Evolutionary conservation across 2,329 filamentous ascomycete species (phyloP), one percentile per base, ranked within the genome.

Genomic region (Paecilomyces sp.): DNA sequence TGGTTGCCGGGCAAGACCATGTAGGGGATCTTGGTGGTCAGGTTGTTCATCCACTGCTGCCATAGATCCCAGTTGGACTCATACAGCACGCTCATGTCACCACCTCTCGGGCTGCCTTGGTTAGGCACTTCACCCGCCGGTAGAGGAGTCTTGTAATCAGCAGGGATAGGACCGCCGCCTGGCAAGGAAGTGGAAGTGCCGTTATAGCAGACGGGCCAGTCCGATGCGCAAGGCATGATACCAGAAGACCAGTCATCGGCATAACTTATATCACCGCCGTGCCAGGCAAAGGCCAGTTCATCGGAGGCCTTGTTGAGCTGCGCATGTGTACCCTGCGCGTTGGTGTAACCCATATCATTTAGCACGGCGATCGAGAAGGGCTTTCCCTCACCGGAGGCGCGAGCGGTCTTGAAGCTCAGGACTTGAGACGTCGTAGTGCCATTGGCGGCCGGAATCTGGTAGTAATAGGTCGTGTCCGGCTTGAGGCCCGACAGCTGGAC

Each of bases 311-410:
- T 64, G 36, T 65, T 66, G 13, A 83, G 69, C 53, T 81, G 71
- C 62, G 76, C 71, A 68, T 76, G 76, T 1, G 80, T 82, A 15
- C 80, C 80, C 1, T 72, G 67, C 18, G 80, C 80, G 56, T 82
- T 82, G 53, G 79, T 82, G 69, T 82, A 82, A 7, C 80, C 80
- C 80, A 83, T 82, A 61, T 83, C 81, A 61, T 81, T 81, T 47
- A 83, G 62, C 1, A 83, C 76, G 22, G 78, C 79, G 13, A 82
- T 69, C 4, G 71, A 73, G 66, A 83, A 82, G 11, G 71, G 64
- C 4, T 65, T 70, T 0, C 63, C 59, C 60, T 79, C 74, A 56
- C 81, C 81, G 28, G 77, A 74, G 7, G 72, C 73, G 2, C 72
- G 74, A 24, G 78, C 76, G 2, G 80, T 82, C 22, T 68, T 78